Conservation (phyloP, 192 early-diverging fungal species). For the Cladochytrium replicatum region DNA sequence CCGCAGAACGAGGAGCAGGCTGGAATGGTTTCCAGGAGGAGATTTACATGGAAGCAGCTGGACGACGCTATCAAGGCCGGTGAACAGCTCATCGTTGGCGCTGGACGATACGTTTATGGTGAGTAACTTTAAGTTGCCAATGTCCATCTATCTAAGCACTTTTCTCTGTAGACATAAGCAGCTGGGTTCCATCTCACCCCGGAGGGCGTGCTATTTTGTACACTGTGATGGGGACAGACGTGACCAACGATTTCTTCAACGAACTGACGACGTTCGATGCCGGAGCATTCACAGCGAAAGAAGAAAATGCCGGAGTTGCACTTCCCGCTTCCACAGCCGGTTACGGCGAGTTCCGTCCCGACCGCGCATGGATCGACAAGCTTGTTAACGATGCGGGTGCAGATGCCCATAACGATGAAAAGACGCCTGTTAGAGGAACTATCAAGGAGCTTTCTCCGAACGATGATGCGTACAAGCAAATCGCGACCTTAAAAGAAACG, state of each 20-base stretch:
- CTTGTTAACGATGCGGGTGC: no score
- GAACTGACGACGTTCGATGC: conserved; percentile 2
- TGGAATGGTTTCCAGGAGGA: no score
- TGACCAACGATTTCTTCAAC: conserved; percentile 20
- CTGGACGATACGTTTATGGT: conserved; percentile 13
- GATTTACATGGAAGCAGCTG: conserved; percentile 26
- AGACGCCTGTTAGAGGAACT: no score
- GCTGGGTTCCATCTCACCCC: conserved; percentile 18
- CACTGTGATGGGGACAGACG: conserved; percentile 24
- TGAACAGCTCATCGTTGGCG: conserved; percentile 17
- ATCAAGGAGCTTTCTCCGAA: no score
- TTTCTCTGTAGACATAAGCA: conserved; percentile 1
- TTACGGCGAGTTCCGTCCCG: no score
- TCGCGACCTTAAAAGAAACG: neutral
- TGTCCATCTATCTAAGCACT: neutral
- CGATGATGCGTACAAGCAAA: neutral
- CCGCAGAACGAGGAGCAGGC: no score
- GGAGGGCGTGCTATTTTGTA: conserved; percentile 21
- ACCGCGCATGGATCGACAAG: no score
- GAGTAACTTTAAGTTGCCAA: neutral
- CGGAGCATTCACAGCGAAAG: neutral
- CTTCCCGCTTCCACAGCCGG: conserved; percentile 2
- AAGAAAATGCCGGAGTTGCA: conserved; percentile 1
- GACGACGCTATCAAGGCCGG: conserved; percentile 3
- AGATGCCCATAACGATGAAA: no score